Percentiles rank a stretch among this genome's conserved stretches.
Evolutionary conservation across 352 stramenopile genomes (phyloP).

Genomic region (Phytophthora litchii): DNA sequence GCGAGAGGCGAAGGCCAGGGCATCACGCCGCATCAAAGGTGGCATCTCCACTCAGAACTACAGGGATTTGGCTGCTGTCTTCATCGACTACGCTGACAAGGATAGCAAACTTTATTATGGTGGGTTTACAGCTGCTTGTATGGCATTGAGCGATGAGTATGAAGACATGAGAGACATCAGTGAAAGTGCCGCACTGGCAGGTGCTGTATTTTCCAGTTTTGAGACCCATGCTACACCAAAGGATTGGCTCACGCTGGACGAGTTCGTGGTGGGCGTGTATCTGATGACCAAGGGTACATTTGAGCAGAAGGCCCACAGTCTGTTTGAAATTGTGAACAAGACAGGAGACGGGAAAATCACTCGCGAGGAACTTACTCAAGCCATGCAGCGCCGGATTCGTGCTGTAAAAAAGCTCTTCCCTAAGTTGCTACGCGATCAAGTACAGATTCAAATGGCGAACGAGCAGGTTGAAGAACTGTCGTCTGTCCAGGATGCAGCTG

Average conservation of each 20-base stretch:
- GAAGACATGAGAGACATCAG: slow-evolving; percentile 66
- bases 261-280: slow-evolving; percentile 84
- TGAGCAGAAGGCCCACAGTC: slow-evolving; percentile 76
- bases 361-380: slow-evolving; percentile 70
- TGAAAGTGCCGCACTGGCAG: slow-evolving; percentile 65
- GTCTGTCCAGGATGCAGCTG: slow-evolving; percentile 50
- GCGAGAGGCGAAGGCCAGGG: slow-evolving; percentile 24
- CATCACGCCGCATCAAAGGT: slow-evolving; percentile 44
- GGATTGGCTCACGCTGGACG: slow-evolving; percentile 76
- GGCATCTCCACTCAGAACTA: slow-evolving; percentile 63
- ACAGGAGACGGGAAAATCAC: slow-evolving; percentile 74
- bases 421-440: slow-evolving; percentile 72
- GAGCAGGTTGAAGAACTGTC: slow-evolving; percentile 45
- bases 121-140: slow-evolving; percentile 68
- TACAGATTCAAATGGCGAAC: slow-evolving; percentile 65
- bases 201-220: slow-evolving; percentile 80
- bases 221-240: slow-evolving; percentile 58
- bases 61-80: slow-evolving; percentile 53
- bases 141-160: slow-evolving; percentile 60
- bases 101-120: slow-evolving; percentile 64
- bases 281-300: slow-evolving; percentile 83
- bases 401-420: slow-evolving; percentile 81
- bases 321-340: slow-evolving; percentile 80
- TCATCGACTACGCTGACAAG: slow-evolving; percentile 55
- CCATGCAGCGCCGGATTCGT: slow-evolving; percentile 73